A percentile compares a stretch with the other conserved stretches of the same genome.
phyloP scores from a whole-genome alignment of 495 filamentous ascomycete species.

The Podospora appendiculata region DNA sequence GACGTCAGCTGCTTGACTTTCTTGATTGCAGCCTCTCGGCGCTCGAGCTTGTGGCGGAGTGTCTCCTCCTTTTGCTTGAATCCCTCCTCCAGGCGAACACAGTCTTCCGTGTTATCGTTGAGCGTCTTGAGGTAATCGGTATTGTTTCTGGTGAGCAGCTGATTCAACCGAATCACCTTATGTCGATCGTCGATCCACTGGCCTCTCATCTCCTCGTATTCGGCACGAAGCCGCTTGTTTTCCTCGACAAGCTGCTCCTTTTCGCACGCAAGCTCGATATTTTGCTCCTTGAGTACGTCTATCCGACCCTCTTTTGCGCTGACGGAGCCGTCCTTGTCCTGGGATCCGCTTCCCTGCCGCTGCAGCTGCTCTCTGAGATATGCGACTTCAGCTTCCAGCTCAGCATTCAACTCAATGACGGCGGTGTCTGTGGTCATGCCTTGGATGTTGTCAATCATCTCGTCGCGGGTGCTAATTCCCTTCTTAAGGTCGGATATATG shows the following conservation, averaged over 20 bases:
- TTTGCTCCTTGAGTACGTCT: conserved; percentile 25
- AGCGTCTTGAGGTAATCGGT: conserved; percentile 16
- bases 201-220: conserved; percentile 16
- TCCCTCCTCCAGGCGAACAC: conserved; percentile 22
- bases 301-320: conserved; percentile 16
- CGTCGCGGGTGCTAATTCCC: conserved; percentile 21
- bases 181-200: conserved; percentile 21
- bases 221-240: conserved; percentile 21
- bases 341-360: conserved; percentile 12
- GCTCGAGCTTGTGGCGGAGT: conserved; percentile 25
- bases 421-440: conserved; percentile 24
- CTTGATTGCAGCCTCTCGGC: conserved; percentile 24
- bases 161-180: conserved; percentile 22
- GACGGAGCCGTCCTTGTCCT: conserved; percentile 18
- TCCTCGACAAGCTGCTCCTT: conserved; percentile 25
- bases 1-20: conserved; percentile 24
- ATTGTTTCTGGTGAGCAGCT: conserved; percentile 20
- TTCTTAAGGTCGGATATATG: conserved; percentile 29
- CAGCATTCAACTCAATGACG: conserved; percentile 18
- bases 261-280: conserved; percentile 24
- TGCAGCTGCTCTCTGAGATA: conserved; percentile 19
- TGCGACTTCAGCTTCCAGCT: conserved; percentile 1
- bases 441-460: conserved; percentile 27
- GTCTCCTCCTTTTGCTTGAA: conserved; percentile 26
- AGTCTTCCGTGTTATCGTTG: conserved; percentile 20